Evolutionary conservation across 768 basidiomycete genomes (phyloP).

Genomic region (Crepidotus variabilis): DNA sequence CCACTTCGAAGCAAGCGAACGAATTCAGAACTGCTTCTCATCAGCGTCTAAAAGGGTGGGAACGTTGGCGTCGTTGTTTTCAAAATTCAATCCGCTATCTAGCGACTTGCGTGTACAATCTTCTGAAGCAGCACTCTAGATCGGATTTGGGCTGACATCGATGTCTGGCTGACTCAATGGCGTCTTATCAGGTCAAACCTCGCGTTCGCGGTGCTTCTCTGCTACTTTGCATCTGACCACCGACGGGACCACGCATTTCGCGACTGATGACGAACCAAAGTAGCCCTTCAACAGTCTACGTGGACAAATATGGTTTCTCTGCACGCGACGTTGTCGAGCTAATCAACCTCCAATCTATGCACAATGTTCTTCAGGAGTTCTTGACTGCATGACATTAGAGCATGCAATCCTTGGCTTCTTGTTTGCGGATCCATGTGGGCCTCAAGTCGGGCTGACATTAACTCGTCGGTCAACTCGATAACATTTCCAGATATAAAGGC

Average conservation of each 20-base stretch:
- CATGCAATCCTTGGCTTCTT: background rate
- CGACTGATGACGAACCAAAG: background rate
- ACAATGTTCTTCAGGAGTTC: background rate
- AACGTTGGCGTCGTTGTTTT: background rate
- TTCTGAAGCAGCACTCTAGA: background rate
- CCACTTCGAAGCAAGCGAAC: background rate
- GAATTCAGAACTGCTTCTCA: background rate
- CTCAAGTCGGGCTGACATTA: background rate
- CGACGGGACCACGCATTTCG: background rate
- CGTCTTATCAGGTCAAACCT: background rate
- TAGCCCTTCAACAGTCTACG: background rate
- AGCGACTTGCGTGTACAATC: background rate
- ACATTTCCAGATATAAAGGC: background rate
- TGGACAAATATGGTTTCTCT: background rate
- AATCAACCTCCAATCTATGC: background rate
- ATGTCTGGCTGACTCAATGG: background rate
- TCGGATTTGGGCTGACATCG: background rate
- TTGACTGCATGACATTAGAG: background rate
- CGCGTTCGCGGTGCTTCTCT: background rate
- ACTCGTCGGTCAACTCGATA: background rate
- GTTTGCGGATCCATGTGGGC: background rate
- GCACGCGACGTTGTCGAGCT: background rate
- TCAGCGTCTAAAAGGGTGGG: background rate
- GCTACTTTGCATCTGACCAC: background rate
- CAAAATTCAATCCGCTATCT: background rate